Base-by-base conservation (phyloP, 805 yeast genomes). In the Saccharomycopsis javanensis region DNA sequence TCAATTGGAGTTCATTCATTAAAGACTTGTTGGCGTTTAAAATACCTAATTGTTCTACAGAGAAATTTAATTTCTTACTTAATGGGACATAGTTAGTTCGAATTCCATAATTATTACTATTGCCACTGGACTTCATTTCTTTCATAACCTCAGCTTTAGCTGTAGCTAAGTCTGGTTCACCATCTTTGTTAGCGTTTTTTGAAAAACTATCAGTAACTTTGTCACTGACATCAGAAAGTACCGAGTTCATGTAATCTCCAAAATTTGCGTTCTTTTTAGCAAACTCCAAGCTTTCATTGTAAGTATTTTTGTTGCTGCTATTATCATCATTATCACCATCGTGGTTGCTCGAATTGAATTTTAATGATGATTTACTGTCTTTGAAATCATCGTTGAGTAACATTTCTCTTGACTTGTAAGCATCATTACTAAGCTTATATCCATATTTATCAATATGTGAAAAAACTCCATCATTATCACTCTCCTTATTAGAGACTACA, bases 1-100 rank as follows among this genome's bases (percentile, higher is more conserved):
- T 83, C 25, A 85, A 64, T 59, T 83, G 85, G 45, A 87, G 69
- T 64, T 86, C 92, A 56, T 78, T 75, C 63, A 85, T 72, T 42
- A 86, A 68, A 27, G 76, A 78, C 53, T 75, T 75, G 60, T 82
- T 85, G 55, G 85, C 81, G 35, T 74, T 79, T 71, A 86, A 73
- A 6, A 85, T 71, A 1, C 83, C 82, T 55, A 83, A 66, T 62
- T 86, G 89, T 23, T 82, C 85, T 42, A 81, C 76, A 1, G 83
- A 75, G 55, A 83, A 77, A 7, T 66, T 67, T 25, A 74, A 62
- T 35, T 35, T 52, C n/a, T 20, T 28, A 13, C 11, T 27, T 34
- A 35, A 13, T n/a, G 54, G 46, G 23, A 52, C 35, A 27, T 27
- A 20, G n/a, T 52, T 52, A 5, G 38, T 37, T 37, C 48, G 45